These are phyloP conservation scores for Artemisia argyi DNA, from an alignment of 129 eudicot species.

Conservation along the genomic window DNA sequence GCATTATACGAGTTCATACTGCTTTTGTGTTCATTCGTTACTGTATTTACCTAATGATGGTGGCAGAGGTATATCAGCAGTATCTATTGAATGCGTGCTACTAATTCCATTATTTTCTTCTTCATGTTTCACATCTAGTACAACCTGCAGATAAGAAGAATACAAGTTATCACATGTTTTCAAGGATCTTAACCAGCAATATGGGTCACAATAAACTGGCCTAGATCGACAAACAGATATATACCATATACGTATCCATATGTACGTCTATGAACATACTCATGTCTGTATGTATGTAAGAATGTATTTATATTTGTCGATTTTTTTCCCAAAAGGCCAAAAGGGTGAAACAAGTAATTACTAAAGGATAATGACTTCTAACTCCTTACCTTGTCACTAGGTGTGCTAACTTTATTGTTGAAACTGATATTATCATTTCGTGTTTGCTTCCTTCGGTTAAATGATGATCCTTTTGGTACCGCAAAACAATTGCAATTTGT, in stretches of 20 bases:
- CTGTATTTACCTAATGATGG: slow-evolving; percentile 46
- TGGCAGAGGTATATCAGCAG: slow-evolving; percentile 44
- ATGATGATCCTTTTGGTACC: slow-evolving; percentile 34
- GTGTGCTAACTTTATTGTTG: slow-evolving; percentile 40
- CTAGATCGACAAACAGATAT: neutral
- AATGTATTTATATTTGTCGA: too few species aligned
- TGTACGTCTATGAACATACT: neutral
- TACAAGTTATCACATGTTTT: neutral
- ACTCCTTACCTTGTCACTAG: slow-evolving; percentile 46
- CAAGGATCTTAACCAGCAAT: neutral
- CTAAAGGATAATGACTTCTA: neutral
- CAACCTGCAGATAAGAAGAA: slow-evolving; percentile 19
- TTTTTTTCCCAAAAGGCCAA: neutral
- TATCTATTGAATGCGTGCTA: slow-evolving; percentile 15
- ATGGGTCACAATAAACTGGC: neutral
- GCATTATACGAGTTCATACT: neutral
- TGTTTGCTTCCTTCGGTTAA: slow-evolving; percentile 31
- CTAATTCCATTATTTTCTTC: slow-evolving; percentile 17
- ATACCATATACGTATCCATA: too few species aligned
- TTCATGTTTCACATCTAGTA: slow-evolving; percentile 13
- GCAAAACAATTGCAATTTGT: slow-evolving; percentile 46
- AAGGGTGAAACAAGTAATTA: neutral
- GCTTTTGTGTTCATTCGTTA: neutral
- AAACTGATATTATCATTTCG: slow-evolving; percentile 42
- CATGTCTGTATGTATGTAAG: too few species aligned